Evolutionary conservation across 148 eudicot genomes (phyloP).

Genomic region (Silene conica): DNA sequence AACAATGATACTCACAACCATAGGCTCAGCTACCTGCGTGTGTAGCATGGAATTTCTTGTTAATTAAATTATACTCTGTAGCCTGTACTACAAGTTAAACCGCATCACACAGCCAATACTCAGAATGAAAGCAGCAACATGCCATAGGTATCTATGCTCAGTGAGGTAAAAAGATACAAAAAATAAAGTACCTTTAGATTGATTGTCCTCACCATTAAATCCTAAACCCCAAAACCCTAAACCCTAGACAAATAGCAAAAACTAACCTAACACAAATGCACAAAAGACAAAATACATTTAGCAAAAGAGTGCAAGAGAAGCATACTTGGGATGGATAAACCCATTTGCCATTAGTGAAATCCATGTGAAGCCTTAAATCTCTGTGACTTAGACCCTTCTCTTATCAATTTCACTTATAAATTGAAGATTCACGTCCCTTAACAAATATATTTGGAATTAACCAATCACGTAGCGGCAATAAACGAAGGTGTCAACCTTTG

Average conservation of each 20-base stretch:
- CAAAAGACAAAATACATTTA: neutral
- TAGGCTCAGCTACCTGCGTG: neutral
- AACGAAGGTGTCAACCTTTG: conserved; percentile 18
- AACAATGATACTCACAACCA: neutral
- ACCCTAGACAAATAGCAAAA: conserved; percentile 2
- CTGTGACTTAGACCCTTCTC: conserved; percentile 33
- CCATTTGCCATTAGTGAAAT: conserved; percentile 35
- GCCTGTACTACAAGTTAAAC: neutral
- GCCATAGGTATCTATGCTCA: neutral
- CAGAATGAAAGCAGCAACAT: conserved; percentile 4
- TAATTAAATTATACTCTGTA: neutral
- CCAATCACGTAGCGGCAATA: conserved; percentile 33
- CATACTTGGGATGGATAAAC: conserved; percentile 38
- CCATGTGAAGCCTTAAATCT: conserved; percentile 43
- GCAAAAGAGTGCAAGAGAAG: neutral
- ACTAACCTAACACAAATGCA: neutral
- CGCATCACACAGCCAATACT: neutral
- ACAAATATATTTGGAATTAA: conserved; percentile 35
- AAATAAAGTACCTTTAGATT: neutral
- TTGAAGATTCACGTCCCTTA: conserved; percentile 38
- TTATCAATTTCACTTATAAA: conserved; percentile 34
- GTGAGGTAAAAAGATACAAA: neutral
- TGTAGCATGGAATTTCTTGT: neutral
- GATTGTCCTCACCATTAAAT: neutral
- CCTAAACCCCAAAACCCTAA: too few species aligned